Base-by-base conservation (phyloP, 129 eudicot genomes). In the Cynara cardunculus region DNA sequence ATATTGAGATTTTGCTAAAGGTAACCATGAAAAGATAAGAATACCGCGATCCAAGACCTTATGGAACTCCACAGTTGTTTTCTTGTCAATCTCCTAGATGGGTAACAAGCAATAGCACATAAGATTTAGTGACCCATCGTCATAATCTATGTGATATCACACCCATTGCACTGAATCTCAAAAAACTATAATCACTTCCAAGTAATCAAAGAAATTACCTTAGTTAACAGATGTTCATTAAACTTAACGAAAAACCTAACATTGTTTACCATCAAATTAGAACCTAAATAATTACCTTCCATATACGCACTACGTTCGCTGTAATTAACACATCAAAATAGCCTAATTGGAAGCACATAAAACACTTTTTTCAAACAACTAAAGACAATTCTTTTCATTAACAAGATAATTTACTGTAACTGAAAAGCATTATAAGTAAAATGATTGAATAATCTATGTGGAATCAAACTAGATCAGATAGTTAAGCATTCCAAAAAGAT, bases 151-250 rank as follows among this genome's bases (percentile, higher is more conserved):
- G 73, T 4, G 19, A 62, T 65, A 72, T 26, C 67, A 18, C 67
- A 35, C 31, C 28, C 49, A 61, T 71, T 18, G 30, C 41, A 59
- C 16, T 34, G 62, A 10, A 66, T 6, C 78, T 80, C 39, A 41
- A 80, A 28, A 73, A 73, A 66, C 68, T n/a, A 39, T 28, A 56
- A 28, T 21, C 25, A 70, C 69, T 79, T 69, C 21, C 27, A 61
- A 72, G 71, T 80, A 34, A 10, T 39, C 14, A 65, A 65, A 72
- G 10, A 74, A 74, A 74, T n/a, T 49, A 67, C 80, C 68, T 67
- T 27, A 73, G 41, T 37, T 72, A 66, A 72, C 25, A 16, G 16
- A 26, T 22, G 44, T 34, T 64, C 84, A 19, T 37, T 62, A n/a
- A 69, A 44, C 66, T 78, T 78, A 69, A 25, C 69, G 21, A 41